Evolutionary conservation across 2,329 filamentous ascomycete species (phyloP), one percentile per base, ranked within the genome.

Genomic region (Fonsecaea erecta): DNA sequence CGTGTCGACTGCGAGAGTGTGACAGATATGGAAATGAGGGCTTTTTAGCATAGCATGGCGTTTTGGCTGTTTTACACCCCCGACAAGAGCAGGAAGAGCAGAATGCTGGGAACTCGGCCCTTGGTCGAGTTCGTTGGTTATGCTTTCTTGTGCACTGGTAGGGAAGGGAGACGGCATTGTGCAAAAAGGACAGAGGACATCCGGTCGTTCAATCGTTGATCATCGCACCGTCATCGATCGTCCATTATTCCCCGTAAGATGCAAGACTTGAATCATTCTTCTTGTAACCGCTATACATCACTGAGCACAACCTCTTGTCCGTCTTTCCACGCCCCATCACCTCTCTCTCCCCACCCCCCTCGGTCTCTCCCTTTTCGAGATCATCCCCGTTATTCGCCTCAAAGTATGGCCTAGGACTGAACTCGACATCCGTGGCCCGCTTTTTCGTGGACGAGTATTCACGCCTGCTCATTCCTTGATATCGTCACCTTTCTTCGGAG

Each of bases 261-360:
- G 6, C 73, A 0, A 85, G 73, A 0, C 78, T 6, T 16, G 37
- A 18, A 5, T 34, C 12, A 34, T 7, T 34, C 32, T 11, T 9
- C 32, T 34, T 7, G 32, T 5, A 34, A 34, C 32, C 32, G 12
- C 32, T 2, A 9, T 34, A 11, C 32, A 30, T 4, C 8, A 3
- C 8, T 30, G 28, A 8, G 28, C 8, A 8, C 32, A 32, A 32
- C 30, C 30, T 32, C 30, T 32, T 32, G n/a, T n/a, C n/a, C 30
- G 4, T 32, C 4, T 32, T 32, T 4, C 30, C 4, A 32, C 30
- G 30, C 30, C 4, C 30, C 30, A 32, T 32, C 9, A 4, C 30
- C 30, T 4, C 30, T 4, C 30, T 9, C 4, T 32, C 30, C 9
- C 30, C 30, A 4, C 30, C 9, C 30, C 30, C 30, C 4, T n/a